These are phyloP conservation scores for Maudiozyma bulderi DNA, from an alignment of 805 yeast genomes.

Conservation along the genomic window DNA sequence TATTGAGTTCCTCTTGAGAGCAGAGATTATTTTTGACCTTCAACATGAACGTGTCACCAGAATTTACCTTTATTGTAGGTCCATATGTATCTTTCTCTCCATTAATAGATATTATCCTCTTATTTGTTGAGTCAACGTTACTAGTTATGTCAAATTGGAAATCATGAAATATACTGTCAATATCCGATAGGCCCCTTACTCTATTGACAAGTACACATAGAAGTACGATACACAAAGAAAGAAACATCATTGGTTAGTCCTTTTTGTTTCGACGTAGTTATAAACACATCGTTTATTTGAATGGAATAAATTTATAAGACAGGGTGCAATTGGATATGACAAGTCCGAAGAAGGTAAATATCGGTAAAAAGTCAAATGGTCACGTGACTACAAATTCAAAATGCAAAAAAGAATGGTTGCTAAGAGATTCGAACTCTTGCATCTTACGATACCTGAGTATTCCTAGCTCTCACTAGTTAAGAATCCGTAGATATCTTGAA, in stretches of 20 bases:
- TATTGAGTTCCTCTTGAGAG: conserved; percentile 11
- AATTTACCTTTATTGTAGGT: conserved; percentile 15
- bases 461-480: conserved; percentile 8
- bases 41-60: conserved; percentile 18
- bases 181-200: background rate
- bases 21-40: conserved; percentile 16
- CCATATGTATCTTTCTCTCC: conserved; percentile 14
- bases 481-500: conserved; percentile 14
- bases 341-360: too few species aligned
- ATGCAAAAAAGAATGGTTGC: conserved; percentile 16
- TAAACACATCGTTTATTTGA: too few species aligned
- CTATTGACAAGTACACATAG: background rate
- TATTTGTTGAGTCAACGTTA: conserved; percentile 6
- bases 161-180: conserved; percentile 2
- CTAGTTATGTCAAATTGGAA: conserved; percentile 11
- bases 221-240: background rate
- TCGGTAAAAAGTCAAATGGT: too few species aligned
- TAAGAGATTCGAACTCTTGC: conserved; percentile 24
- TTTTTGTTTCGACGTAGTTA: too few species aligned
- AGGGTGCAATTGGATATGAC: too few species aligned
- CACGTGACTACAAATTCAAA: background rate
- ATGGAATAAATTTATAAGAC: too few species aligned
- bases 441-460: conserved; percentile 23
- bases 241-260: conserved; percentile 4
- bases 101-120: conserved; percentile 19